Percentiles rank a stretch among this genome's conserved stretches.
Conservation (phyloP, 257 asterid species). For the Paraleonurus japonicus region DNA sequence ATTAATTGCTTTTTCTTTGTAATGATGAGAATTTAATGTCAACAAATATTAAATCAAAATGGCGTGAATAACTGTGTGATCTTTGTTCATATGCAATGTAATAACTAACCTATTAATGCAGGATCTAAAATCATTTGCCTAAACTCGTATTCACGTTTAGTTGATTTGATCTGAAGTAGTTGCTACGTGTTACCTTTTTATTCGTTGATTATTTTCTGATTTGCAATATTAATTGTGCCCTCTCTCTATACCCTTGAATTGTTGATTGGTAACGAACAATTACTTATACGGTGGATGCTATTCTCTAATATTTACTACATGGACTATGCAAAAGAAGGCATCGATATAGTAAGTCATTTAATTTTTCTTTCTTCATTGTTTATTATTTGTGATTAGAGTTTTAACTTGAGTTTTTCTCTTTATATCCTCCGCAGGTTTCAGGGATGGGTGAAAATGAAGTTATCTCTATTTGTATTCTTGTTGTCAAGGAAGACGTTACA, state of each 20-base stretch:
- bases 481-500: conserved; percentile 43
- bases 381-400: not conserved
- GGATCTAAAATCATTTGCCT: conserved; percentile 2
- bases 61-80: conserved; percentile 24
- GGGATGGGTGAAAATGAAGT: conserved; percentile 31
- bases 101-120: conserved; percentile 26
- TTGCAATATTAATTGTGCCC: not conserved
- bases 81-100: conserved; percentile 16
- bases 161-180: not conserved
- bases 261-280: not conserved
- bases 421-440: conserved; percentile 4
- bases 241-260: not conserved
- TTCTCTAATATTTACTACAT: conserved; percentile 14
- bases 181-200: conserved; percentile 7
- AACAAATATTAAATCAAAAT: conserved; percentile 16
- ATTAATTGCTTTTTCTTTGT: conserved; percentile 15
- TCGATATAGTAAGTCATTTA: conserved; percentile 11
- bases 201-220: conserved; percentile 19
- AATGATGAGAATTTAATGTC: conserved; percentile 16
- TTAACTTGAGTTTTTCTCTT: conserved; percentile 1
- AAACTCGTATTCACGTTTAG: not conserved
- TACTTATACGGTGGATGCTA: not conserved
- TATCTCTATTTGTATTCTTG: conserved; percentile 45
- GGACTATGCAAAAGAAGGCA: not conserved
- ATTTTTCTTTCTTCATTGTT: conserved; percentile 18